Conservation (phyloP, 176 grass and related monocot species). For the Sorghum bicolor region DNA sequence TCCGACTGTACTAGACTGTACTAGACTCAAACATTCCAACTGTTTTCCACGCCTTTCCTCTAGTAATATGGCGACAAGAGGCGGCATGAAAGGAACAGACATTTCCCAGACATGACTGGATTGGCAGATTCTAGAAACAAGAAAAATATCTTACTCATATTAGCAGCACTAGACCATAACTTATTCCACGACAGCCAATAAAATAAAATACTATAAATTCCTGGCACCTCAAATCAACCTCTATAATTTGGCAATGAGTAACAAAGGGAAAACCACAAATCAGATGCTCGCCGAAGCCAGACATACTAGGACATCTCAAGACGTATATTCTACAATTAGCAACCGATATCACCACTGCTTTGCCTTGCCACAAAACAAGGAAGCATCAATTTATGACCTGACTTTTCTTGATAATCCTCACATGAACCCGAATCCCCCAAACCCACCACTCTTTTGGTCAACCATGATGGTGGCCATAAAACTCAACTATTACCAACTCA, state of each 20-base stretch:
- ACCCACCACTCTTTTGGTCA: background rate
- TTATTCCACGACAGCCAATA: slow-evolving; percentile 1
- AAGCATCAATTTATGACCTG: slow-evolving; percentile 44
- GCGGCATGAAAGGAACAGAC: background rate
- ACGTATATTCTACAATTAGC: slow-evolving; percentile 61
- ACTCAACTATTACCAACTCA: slow-evolving; percentile 24
- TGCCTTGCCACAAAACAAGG: slow-evolving; percentile 59
- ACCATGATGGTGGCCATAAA: slow-evolving; percentile 20
- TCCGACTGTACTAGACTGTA: background rate
- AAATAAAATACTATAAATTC: slow-evolving; percentile 17
- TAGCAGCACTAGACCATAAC: background rate
- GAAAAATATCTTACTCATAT: background rate
- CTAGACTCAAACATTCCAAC: background rate
- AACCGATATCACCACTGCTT: slow-evolving; percentile 46
- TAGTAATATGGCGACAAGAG: background rate
- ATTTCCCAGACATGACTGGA: background rate
- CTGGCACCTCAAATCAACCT: background rate
- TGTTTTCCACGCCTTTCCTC: background rate
- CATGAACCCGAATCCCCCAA: slow-evolving; percentile 26
- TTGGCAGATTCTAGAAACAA: background rate
- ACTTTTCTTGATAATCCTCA: slow-evolving; percentile 41
- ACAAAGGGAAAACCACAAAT: background rate
- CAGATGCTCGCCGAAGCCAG: slow-evolving; percentile 19
- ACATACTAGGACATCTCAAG: slow-evolving; percentile 40
- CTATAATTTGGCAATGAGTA: background rate